Conservation (phyloP, 495 filamentous ascomycete genomes). For the Aspergillus cavernicola region DNA sequence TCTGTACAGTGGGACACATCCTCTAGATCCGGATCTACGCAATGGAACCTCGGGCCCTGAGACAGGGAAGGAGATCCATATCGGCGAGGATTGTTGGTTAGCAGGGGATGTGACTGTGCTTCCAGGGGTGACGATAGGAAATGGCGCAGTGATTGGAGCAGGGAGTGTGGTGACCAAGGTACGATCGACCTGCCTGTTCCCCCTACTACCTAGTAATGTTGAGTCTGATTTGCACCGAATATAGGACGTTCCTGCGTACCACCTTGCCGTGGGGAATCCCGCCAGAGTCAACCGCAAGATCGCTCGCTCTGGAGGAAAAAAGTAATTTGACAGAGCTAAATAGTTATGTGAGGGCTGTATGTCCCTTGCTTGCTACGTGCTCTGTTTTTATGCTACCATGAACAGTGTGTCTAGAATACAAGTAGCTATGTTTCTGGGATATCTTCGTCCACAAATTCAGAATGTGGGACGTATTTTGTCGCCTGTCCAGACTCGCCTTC, state of each 20-base stretch:
- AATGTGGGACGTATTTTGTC: too few species aligned
- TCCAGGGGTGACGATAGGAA: constrained; percentile 78
- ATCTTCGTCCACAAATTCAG: too few species aligned
- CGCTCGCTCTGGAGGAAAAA: constrained; percentile 36
- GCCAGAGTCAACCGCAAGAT: constrained; percentile 57
- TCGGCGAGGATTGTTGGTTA: constrained; percentile 89
- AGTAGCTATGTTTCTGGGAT: too few species aligned
- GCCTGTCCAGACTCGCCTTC: neutral
- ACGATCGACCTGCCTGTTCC: constrained; percentile 16
- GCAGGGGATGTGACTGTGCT: constrained; percentile 73
- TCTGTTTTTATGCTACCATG: too few species aligned
- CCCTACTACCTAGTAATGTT: too few species aligned
- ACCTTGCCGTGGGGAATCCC: constrained; percentile 65
- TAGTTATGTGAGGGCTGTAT: too few species aligned
- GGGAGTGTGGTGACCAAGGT: constrained; percentile 90
- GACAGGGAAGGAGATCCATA: constrained; percentile 65
- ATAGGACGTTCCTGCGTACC: constrained; percentile 60
- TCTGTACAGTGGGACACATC: constrained; percentile 72
- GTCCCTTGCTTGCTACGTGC: too few species aligned
- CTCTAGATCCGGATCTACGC: constrained; percentile 66
- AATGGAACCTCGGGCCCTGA: constrained; percentile 77
- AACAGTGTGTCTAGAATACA: too few species aligned
- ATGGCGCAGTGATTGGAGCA: constrained; percentile 73
- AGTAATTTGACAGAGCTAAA: too few species aligned
- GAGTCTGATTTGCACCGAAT: too few species aligned